A percentile compares a stretch with the other conserved stretches of the same genome.
Evolutionary conservation across 2,329 filamentous ascomycete genomes (phyloP).

Genomic region (Diaporthe sp.): DNA sequence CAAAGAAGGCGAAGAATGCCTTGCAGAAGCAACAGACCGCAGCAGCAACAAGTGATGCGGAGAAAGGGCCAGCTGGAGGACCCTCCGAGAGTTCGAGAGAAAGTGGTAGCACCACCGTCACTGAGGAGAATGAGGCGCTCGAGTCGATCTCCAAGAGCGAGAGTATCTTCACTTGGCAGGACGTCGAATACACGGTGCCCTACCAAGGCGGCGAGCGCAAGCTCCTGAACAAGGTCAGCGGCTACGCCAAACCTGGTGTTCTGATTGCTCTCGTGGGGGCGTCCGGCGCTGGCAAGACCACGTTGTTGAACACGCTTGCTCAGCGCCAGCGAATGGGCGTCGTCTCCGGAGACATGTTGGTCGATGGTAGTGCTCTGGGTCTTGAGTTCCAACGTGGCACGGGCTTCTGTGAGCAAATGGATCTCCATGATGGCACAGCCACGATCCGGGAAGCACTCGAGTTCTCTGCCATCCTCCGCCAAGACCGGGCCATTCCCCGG

Average conservation of each 20-base stretch:
- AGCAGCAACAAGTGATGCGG: constrained; percentile 38
- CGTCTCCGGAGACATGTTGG: constrained; percentile 66
- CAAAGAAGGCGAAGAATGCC: constrained; percentile 31
- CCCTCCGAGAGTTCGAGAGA: constrained; percentile 55
- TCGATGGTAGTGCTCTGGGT: constrained; percentile 73
- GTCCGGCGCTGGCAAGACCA: constrained; percentile 87
- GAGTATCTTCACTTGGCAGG: constrained; percentile 41
- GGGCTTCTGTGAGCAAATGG: constrained; percentile 79
- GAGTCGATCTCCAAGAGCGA: constrained; percentile 37
- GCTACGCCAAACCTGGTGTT: constrained; percentile 83
- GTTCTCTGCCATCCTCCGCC: constrained; percentile 76
- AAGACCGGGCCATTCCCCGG: constrained; percentile 67
- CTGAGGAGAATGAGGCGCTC: constrained; percentile 65
- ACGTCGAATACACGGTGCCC: constrained; percentile 40
- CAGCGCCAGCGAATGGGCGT: constrained; percentile 76
- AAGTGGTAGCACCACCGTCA: constrained; percentile 65
- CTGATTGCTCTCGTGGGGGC: constrained; percentile 87
- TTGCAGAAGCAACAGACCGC: constrained; percentile 11
- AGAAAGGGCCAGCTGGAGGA: constrained; percentile 25
- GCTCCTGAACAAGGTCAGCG: constrained; percentile 72
- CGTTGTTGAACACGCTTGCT: constrained; percentile 80
- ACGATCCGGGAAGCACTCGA: constrained; percentile 77
- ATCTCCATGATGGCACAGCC: constrained; percentile 74
- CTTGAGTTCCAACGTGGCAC: constrained; percentile 78
- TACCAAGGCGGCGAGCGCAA: constrained; percentile 39